Evolutionary conservation across 192 early-diverging fungal species (phyloP).

Genomic region (Coemansia biformis): DNA sequence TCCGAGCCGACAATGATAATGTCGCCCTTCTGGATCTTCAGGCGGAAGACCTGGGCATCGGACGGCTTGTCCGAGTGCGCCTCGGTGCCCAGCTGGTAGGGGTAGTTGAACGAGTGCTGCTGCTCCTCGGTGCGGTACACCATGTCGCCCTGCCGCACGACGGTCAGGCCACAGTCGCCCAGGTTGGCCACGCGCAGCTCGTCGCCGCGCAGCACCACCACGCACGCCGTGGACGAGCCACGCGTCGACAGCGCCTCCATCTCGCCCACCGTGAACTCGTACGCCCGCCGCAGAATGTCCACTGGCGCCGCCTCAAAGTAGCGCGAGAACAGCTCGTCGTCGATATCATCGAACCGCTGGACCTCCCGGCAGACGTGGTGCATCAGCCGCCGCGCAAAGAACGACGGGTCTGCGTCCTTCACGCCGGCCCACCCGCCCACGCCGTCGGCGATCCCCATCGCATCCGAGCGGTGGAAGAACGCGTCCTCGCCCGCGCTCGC

Average conservation of each 20-base stretch:
- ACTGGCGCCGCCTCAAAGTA: slow-evolving; percentile 76
- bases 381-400: slow-evolving; percentile 92
- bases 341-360: slow-evolving; percentile 78
- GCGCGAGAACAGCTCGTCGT: slow-evolving; percentile 70
- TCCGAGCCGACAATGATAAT: slow-evolving; percentile 89
- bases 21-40: slow-evolving; percentile 88
- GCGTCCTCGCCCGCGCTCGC: slow-evolving; percentile 90
- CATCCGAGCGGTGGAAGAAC: slow-evolving; percentile 81
- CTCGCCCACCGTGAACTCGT: slow-evolving; percentile 67
- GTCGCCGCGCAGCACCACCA: slow-evolving; percentile 83
- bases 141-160: slow-evolving; percentile 81
- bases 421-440: slow-evolving; percentile 90
- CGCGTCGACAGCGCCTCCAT: slow-evolving; percentile 64
- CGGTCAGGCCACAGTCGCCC: slow-evolving; percentile 88
- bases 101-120: slow-evolving; percentile 98
- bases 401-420: slow-evolving; percentile 77
- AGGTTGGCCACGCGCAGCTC: slow-evolving; percentile 91
- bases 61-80: slow-evolving; percentile 67
- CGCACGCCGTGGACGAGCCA: slow-evolving; percentile 86
- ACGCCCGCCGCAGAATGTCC: slow-evolving; percentile 75
- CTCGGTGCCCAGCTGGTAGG: slow-evolving; percentile 90
- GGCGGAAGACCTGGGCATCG: slow-evolving; percentile 76
- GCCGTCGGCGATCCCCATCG: slow-evolving; percentile 90
- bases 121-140: slow-evolving; percentile 96
- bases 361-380: slow-evolving; percentile 80